Conservation (phyloP, 2,329 filamentous ascomycete species). For the Nothophaeocryptopus gaeumannii region DNA sequence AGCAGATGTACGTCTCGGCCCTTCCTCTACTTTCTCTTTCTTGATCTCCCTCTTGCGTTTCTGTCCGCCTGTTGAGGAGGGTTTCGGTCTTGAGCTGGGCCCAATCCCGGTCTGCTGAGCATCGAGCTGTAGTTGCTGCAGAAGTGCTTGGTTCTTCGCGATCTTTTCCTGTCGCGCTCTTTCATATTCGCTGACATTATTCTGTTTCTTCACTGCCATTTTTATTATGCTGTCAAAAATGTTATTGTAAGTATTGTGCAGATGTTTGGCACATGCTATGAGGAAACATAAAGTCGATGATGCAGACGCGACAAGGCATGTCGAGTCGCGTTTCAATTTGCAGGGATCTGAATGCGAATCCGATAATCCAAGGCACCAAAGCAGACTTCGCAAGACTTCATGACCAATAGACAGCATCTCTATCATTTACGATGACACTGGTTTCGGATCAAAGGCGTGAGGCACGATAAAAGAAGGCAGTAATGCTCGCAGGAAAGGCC, state of each 20-base stretch:
- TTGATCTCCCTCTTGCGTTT: slow-evolving; percentile 55
- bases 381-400: neutral
- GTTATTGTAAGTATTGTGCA: neutral
- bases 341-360: too few relatives aligned
- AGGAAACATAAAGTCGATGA: slow-evolving; percentile 10
- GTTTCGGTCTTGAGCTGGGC: slow-evolving; percentile 49
- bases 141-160: slow-evolving; percentile 75
- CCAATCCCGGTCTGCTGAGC: slow-evolving; percentile 68
- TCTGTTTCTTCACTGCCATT: slow-evolving; percentile 24
- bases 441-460: too few relatives aligned
- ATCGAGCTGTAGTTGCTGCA: slow-evolving; percentile 71
- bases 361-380: neutral
- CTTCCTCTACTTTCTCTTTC: slow-evolving; percentile 47
- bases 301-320: slow-evolving; percentile 13
- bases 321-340: slow-evolving; percentile 3
- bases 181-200: slow-evolving; percentile 76
- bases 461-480: too few relatives aligned
- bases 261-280: neutral
- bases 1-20: slow-evolving; percentile 60
- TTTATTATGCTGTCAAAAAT: neutral
- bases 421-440: neutral
- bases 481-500: slow-evolving; percentile 3
- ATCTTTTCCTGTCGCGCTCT: slow-evolving; percentile 82
- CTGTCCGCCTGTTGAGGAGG: slow-evolving; percentile 42
- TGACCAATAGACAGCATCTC: neutral